Evolutionary conservation across 2,329 filamentous ascomycete genomes (phyloP), one percentile per base, ranked within the genome.

Genomic region (Tolypocladium amazonense): DNA sequence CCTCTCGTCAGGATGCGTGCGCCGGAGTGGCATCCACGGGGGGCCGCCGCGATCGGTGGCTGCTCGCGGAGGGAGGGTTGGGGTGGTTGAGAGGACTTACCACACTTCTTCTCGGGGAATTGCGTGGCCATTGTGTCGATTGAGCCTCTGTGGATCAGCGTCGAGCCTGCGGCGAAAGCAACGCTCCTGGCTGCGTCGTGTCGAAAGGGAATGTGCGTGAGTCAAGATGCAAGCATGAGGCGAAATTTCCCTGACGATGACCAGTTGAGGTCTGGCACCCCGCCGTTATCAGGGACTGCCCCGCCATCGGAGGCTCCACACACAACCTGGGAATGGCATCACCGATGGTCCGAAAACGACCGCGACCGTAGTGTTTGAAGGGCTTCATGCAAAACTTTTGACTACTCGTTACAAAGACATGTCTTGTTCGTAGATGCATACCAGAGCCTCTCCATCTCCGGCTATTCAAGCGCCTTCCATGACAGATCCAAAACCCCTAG

Each of bases 21-120:
- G 45, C 43, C 11, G 9, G 3, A 5, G 14, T 45, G 43, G n/a
- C 45, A 2, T 15, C 14, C 11, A 25, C 2, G 27, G 33, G 39
- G 54, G 23, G 53, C 20, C 43, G 58, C 50, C 41, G 50, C 53
- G 58, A 54, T 59, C 20, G 58, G 56, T 57, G 23, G 37, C 59
- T 53, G 62, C 58, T 15, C 23, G n/a, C 8, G n/a, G 9, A 6
- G 56, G 67, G 55, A 56, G 35, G 38, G 8, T 20, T 38, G 38
- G 35, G 43, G 43, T 23, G n/a, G 15, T 14, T 50, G 56, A 33
- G 27, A 27, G 38, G 56, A 71, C 79, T 61, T 77, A 83, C 81
- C 81, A 76, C 80, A 83, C 73, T 83, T 85, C 77, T 84, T 85
- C 61, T 76, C 74, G 56, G 81, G 79, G 63, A 81, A 81, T 73